Percentiles rank a stretch among this genome's conserved stretches.
Evolutionary conservation across 345 rosid genomes (phyloP).

Genomic region (Anacardium occidentale): DNA sequence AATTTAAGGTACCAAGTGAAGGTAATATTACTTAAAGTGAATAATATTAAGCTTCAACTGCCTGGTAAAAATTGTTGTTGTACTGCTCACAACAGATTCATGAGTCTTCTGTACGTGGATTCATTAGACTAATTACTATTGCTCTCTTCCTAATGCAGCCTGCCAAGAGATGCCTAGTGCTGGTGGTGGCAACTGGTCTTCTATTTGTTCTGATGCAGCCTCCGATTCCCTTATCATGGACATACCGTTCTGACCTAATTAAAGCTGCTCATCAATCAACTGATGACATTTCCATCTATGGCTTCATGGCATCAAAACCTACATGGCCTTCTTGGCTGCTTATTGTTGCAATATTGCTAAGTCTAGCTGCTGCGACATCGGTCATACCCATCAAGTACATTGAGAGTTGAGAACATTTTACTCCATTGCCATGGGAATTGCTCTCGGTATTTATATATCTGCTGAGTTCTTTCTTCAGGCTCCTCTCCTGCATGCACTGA

Average conservation of each 20-base stretch:
- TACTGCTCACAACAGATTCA: background rate
- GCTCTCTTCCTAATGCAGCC: slow-evolving; percentile 45
- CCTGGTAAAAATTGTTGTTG: background rate
- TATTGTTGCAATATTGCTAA: slow-evolving; percentile 73
- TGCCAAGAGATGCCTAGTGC: slow-evolving; percentile 87
- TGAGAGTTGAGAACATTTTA: slow-evolving; percentile 81
- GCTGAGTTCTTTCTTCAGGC: slow-evolving; percentile 99
- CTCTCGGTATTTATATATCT: slow-evolving; percentile 91
- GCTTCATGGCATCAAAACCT: slow-evolving; percentile 87
- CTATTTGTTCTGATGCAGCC: slow-evolving; percentile 93
- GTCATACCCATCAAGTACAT: slow-evolving; percentile 83
- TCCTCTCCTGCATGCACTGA: slow-evolving; percentile 76
- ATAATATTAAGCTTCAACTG: background rate
- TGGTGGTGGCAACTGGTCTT: slow-evolving; percentile 86
- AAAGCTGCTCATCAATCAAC: slow-evolving; percentile 88
- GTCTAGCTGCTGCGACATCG: slow-evolving; percentile 84
- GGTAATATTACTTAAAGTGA: background rate
- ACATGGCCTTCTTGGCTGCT: slow-evolving; percentile 99
- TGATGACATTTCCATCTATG: slow-evolving; percentile 94
- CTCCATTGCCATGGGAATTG: slow-evolving; percentile 78
- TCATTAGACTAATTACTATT: slow-evolving; percentile 9
- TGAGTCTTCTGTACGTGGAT: background rate
- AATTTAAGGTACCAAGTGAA: background rate
- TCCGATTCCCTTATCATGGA: slow-evolving; percentile 82
- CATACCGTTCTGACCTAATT: slow-evolving; percentile 76